A percentile compares a stretch with the other conserved stretches of the same genome.
These are phyloP conservation scores for Martensiomyces pterosporus DNA, from an alignment of 192 early-diverging fungal genomes.

Conservation along the genomic window DNA sequence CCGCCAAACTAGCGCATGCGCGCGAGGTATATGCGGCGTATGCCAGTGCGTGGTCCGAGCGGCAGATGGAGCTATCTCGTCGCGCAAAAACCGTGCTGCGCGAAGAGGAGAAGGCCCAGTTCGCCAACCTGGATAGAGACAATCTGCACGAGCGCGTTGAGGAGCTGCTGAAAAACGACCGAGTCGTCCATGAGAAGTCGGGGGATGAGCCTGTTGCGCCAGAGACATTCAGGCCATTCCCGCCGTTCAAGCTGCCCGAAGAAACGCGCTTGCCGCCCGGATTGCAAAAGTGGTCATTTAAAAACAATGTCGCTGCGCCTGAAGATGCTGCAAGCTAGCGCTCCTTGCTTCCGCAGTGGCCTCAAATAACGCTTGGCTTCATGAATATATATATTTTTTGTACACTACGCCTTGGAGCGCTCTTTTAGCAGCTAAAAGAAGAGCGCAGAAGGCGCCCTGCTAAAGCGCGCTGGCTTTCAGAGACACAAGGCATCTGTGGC, in stretches of 20 bases:
- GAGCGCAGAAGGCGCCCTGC: no score
- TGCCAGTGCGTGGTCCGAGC: constrained; percentile 28
- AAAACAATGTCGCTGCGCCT: constrained; percentile 24
- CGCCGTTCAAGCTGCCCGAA: constrained; percentile 36
- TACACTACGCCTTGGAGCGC: no score
- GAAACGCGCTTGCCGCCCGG: constrained; percentile 32
- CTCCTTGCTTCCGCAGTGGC: no score
- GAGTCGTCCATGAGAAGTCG: constrained; percentile 30
- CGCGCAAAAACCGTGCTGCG: constrained; percentile 21
- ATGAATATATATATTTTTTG: constrained; percentile 4
- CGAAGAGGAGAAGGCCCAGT: constrained; percentile 20
- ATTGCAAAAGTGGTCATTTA: constrained; percentile 36
- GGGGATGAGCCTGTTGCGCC: constrained; percentile 32
- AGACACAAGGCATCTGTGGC: constrained; percentile 28
- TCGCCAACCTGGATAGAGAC: constrained; percentile 26
- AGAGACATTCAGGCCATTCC: constrained; percentile 36
- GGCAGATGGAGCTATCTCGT: constrained; percentile 40
- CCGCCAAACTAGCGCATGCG: constrained; percentile 32
- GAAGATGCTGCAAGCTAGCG: constrained; percentile 12
- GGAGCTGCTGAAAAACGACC: constrained; percentile 33
- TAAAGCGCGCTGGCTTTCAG: neutral
- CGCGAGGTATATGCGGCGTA: constrained; percentile 39
- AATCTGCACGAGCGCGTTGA: constrained; percentile 26
- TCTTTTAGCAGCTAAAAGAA: no score
- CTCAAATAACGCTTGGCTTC: no score